Evolutionary conservation across 2,329 filamentous ascomycete species (phyloP), one percentile per base, ranked within the genome.

Genomic region (Akanthomyces uredinophilus): DNA sequence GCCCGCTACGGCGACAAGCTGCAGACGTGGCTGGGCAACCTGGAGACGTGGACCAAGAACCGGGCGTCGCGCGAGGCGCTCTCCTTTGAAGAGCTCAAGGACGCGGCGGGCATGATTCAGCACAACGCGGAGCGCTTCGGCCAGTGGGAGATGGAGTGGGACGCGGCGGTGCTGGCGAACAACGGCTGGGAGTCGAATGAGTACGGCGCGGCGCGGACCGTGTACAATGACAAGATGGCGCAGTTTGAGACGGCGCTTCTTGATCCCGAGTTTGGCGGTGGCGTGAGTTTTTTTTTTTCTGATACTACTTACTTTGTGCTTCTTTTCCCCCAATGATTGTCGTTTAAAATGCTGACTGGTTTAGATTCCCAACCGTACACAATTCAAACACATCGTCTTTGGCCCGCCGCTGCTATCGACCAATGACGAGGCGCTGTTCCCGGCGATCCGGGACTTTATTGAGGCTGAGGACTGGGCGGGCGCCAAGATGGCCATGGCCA

Each of bases 321-420:
- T 50, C 56, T 55, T 50, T 32, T 43, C 39, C 4, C 27, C 14
- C 8, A 37, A 29, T 29, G 27, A 6, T 29, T 29, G 27, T 29
- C 6, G 10, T 35, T 35, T 49, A 37, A 44, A 62, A 69, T 56
- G 70, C 66, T 61, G 56, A 63, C 37, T 7, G 10, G 3, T 27
- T 62, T 53, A 92, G 89, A 83, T 96, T 5, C 90, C 91, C 44
- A 91, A 91, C 68, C 87, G 94, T 66, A 90, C 90, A 5, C 95
- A 98, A 76, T 99, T 92, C 81, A 96, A 96, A 74, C 95, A 97
- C 75, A 83, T 96, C 70, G 78, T 99, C 62, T 96, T 93, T 72
- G 94, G 90, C 1, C 95, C 95, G 0, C 85, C 91, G 70, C 79
- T 85, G 3, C 93, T 91, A 88, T 87, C 87, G 39, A 85, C 83